Conservation (phyloP, 192 early-diverging fungal genomes). For the Kappamyces sp. region DNA sequence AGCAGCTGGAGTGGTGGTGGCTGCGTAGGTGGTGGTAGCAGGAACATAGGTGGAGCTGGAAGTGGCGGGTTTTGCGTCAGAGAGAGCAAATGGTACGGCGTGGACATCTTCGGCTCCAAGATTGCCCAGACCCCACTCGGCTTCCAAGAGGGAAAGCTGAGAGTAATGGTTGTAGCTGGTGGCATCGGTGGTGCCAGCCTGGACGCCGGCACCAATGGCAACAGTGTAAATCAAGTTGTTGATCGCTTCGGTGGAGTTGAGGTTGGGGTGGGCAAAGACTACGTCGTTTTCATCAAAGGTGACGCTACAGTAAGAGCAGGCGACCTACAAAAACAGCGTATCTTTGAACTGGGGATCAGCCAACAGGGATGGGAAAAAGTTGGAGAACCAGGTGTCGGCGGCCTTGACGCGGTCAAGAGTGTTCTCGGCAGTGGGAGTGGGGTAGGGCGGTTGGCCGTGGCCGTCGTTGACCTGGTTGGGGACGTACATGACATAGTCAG, state of each 20-base stretch:
- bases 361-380: slow-evolving; percentile 48
- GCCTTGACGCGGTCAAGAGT: slow-evolving; percentile 1
- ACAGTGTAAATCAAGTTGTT: slow-evolving; percentile 41
- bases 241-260: slow-evolving; percentile 49
- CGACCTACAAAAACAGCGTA: slow-evolving; percentile 25
- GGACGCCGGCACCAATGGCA: slow-evolving; percentile 23
- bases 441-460: slow-evolving; percentile 23
- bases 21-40: neutral
- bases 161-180: slow-evolving; percentile 37
- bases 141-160: slow-evolving; percentile 26
- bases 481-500: slow-evolving; percentile 54
- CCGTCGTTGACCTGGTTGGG: slow-evolving; percentile 53
- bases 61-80: neutral
- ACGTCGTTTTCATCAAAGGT: slow-evolving; percentile 33
- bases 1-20: neutral
- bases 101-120: slow-evolving; percentile 50
- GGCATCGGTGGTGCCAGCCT: slow-evolving; percentile 19
- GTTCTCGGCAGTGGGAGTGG: slow-evolving; percentile 1
- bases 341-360: slow-evolving; percentile 36
- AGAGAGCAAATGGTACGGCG: slow-evolving; percentile 10
- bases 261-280: slow-evolving; percentile 24
- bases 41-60: neutral
- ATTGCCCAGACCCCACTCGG: slow-evolving; percentile 33
- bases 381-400: slow-evolving; percentile 39
- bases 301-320: neutral